These are phyloP conservation scores for Nigrospora oryzae DNA, from an alignment of 2,329 filamentous ascomycete species.

Conservation along the genomic window DNA sequence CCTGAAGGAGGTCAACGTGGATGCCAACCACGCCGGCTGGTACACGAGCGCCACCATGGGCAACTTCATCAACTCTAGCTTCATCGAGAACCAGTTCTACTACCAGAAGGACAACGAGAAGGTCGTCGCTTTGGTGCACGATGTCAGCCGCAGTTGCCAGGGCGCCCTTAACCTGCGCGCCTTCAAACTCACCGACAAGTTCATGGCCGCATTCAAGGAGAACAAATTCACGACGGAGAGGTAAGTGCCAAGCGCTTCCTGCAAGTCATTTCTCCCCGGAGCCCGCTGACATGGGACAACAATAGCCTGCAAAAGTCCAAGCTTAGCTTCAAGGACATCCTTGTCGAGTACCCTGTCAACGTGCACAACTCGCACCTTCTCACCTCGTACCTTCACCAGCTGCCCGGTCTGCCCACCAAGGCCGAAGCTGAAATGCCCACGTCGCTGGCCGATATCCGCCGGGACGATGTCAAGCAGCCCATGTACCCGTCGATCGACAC, in stretches of 20 bases:
- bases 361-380: constrained; percentile 97
- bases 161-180: constrained; percentile 83
- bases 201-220: constrained; percentile 92
- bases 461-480: constrained; percentile 52
- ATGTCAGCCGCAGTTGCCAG: constrained; percentile 90
- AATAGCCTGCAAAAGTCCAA: constrained; percentile 86
- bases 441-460: constrained; percentile 69
- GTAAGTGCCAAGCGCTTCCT: constrained; percentile 40
- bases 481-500: constrained; percentile 84
- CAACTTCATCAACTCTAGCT: constrained; percentile 90
- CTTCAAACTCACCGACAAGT: constrained; percentile 78
- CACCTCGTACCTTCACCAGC: constrained; percentile 89
- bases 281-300: constrained; percentile 13
- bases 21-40: constrained; percentile 97
- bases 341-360: constrained; percentile 79
- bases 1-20: constrained; percentile 93
- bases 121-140: constrained; percentile 85
- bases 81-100: constrained; percentile 96
- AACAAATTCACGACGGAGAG: constrained; percentile 94
- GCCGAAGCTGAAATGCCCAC: constrained; percentile 66
- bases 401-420: constrained; percentile 59
- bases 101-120: constrained; percentile 94
- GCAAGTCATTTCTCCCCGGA: background rate
- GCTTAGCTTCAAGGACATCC: constrained; percentile 86
- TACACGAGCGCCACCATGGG: constrained; percentile 98